A percentile compares a stretch with the other conserved stretches of the same genome.
These are phyloP conservation scores for Auriscalpium microsporum DNA, from an alignment of 768 basidiomycete species.

Conservation along the genomic window DNA sequence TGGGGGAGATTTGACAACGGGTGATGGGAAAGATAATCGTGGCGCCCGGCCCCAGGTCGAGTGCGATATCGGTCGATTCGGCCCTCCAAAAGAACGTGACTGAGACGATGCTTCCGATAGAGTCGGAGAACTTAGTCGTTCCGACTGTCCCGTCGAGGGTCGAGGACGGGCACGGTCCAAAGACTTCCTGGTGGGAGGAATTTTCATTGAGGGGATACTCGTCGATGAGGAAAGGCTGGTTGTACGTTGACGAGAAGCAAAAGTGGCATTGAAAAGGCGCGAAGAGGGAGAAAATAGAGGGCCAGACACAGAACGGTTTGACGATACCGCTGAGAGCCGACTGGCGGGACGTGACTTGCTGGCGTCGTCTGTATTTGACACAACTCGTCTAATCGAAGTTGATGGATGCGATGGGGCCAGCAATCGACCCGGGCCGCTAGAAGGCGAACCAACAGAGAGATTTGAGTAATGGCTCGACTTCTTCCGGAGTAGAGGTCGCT, in stretches of 20 bases:
- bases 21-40: constrained; percentile 46
- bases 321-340: constrained; percentile 45
- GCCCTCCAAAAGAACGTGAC: constrained; percentile 40
- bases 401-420: constrained; percentile 39
- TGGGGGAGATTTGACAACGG: constrained; percentile 38
- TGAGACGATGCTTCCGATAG: constrained; percentile 49
- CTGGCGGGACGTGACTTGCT: constrained; percentile 46
- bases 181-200: constrained; percentile 25
- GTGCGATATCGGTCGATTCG: constrained; percentile 36
- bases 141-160: constrained; percentile 31
- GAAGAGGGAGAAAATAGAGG: constrained; percentile 38
- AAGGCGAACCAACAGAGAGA: constrained; percentile 28
- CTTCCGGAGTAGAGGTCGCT: constrained; percentile 15
- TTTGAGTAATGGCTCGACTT: constrained; percentile 31
- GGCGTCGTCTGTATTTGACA: constrained; percentile 33
- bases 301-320: constrained; percentile 63
- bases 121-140: constrained; percentile 49
- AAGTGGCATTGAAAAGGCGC: constrained; percentile 53
- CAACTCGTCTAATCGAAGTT: constrained; percentile 36
- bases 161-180: constrained; percentile 21
- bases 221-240: constrained; percentile 45
- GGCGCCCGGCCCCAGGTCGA: constrained; percentile 67
- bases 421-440: constrained; percentile 22
- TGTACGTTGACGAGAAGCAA: constrained; percentile 79
- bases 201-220: constrained; percentile 28